Evolutionary conservation across 2,329 filamentous ascomycete genomes (phyloP).

Genomic region (Rugonectria rugulosa): DNA sequence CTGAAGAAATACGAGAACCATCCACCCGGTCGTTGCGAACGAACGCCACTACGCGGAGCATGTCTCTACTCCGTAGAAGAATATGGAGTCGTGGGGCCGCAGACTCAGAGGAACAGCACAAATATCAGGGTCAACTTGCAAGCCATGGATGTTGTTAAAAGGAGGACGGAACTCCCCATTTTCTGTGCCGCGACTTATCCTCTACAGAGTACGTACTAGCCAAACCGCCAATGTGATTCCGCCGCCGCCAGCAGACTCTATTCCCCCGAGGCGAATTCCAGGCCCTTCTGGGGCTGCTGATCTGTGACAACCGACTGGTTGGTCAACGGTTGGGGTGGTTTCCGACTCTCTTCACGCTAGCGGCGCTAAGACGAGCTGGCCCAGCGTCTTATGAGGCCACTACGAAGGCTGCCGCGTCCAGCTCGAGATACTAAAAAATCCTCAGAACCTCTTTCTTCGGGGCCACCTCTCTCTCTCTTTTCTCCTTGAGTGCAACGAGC

Average conservation of each 20-base stretch:
- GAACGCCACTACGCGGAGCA: not conserved
- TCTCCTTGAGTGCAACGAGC: constrained; percentile 11
- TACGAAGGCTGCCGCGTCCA: constrained; percentile 28
- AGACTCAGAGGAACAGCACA: no score
- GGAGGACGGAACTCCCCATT: constrained; percentile 6
- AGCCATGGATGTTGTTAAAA: no score
- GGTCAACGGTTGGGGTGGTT: constrained; percentile 33
- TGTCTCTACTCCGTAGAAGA: no score
- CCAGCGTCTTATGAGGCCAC: constrained; percentile 25
- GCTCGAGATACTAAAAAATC: constrained; percentile 22
- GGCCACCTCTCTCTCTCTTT: not conserved
- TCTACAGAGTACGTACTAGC: no score
- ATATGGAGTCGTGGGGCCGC: no score
- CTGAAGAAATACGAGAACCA: not conserved
- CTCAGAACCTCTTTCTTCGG: constrained; percentile 8
- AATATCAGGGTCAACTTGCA: no score
- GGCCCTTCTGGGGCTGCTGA: constrained; percentile 33
- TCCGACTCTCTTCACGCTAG: constrained; percentile 17
- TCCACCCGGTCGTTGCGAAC: not conserved
- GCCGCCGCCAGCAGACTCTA: no score
- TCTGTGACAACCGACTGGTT: constrained; percentile 29
- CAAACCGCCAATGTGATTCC: no score
- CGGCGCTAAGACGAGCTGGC: constrained; percentile 30
- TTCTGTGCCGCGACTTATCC: not conserved
- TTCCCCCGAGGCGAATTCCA: constrained; percentile 28